Conservation (phyloP, 83 land plant genomes). For the Thuja plicata region DNA sequence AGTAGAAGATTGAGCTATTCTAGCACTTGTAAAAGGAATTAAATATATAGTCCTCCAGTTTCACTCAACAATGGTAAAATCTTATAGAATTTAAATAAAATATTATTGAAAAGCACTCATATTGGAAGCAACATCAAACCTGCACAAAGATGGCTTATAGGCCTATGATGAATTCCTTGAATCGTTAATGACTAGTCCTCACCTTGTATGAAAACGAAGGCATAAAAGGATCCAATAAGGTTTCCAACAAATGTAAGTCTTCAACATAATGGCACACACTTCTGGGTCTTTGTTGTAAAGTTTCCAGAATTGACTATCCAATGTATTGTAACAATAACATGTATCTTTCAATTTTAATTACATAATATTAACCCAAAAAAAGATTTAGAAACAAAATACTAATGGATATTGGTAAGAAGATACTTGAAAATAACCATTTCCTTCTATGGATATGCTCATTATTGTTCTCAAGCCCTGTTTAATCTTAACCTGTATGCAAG, state of each 20-base stretch:
- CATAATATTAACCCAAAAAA: not conserved
- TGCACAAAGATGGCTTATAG: not conserved
- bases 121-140: not conserved
- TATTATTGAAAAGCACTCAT: no score
- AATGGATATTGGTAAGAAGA: not conserved
- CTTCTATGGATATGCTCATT: slow-evolving; percentile 86
- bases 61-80: no score
- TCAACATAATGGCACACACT: slow-evolving; percentile 84
- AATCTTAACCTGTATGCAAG: slow-evolving; percentile 95
- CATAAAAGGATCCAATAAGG: slow-evolving; percentile 91
- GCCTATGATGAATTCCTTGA: not conserved
- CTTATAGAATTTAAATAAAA: no score
- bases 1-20: slow-evolving; percentile 72
- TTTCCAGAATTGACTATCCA: slow-evolving; percentile 95
- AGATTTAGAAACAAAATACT: not conserved
- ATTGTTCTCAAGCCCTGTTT: slow-evolving; percentile 88
- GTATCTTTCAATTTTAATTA: no score
- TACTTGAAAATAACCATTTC: slow-evolving; percentile 93
- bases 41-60: not conserved
- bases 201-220: no score
- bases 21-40: slow-evolving; percentile 53
- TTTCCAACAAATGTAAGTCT: slow-evolving; percentile 82
- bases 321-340: slow-evolving; percentile 15
- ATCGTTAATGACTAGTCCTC: not conserved
- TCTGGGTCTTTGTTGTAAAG: slow-evolving; percentile 81